These are phyloP conservation scores for Microcos paniculata DNA, from an alignment of 345 rosid species.

Conservation along the genomic window DNA sequence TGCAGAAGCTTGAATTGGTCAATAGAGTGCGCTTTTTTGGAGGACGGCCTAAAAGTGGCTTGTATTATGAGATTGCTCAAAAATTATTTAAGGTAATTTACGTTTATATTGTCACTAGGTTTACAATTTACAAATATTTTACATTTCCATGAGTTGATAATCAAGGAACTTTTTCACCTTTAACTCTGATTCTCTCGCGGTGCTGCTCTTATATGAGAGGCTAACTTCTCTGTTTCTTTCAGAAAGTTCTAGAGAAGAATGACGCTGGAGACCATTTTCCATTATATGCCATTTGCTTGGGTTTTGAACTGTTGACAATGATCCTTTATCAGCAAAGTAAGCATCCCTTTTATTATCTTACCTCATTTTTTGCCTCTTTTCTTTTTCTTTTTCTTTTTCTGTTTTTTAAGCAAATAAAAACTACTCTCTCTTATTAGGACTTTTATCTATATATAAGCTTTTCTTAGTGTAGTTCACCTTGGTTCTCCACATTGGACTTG, in stretches of 20 bases:
- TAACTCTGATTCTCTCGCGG: neutral
- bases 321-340: constrained; percentile 76
- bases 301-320: constrained; percentile 87
- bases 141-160: neutral
- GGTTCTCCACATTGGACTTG: neutral
- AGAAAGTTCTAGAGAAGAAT: constrained; percentile 74
- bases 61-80: constrained; percentile 49
- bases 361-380: neutral
- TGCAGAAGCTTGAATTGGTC: constrained; percentile 79
- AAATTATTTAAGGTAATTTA: constrained; percentile 50
- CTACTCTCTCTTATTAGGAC: too few species aligned
- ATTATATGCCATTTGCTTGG: constrained; percentile 70
- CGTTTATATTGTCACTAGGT: neutral
- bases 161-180: neutral
- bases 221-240: constrained; percentile 24
- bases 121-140: neutral
- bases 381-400: neutral
- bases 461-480: neutral
- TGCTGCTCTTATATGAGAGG: neutral
- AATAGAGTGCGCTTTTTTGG: constrained; percentile 86
- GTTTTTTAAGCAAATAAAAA: neutral
- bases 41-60: constrained; percentile 83
- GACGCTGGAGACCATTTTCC: constrained; percentile 82
- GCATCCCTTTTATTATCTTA: neutral
- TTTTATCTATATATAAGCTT: neutral